Conservation (phyloP, 2,329 filamentous ascomycete species). For the Colletotrichum tanaceti region DNA sequence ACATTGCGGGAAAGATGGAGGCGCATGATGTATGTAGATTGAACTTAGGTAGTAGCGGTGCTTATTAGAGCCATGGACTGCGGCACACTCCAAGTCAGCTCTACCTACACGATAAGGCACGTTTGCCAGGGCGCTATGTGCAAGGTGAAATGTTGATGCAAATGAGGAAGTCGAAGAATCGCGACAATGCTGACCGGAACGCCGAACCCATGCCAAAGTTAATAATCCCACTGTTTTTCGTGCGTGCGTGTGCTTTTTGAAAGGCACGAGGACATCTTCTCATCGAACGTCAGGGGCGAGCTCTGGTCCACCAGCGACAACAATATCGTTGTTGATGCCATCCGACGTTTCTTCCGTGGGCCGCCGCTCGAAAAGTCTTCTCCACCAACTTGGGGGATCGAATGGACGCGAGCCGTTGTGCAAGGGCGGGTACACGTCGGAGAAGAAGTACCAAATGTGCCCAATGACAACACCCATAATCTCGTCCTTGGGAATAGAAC, state of each 20-base stretch:
- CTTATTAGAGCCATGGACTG: neutral
- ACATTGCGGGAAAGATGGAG: neutral
- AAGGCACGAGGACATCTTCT: neutral
- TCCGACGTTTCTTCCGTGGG: conserved; percentile 61
- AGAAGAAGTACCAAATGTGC: conserved; percentile 98
- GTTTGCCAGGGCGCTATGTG: neutral
- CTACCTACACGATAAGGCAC: neutral
- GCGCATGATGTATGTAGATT: neutral
- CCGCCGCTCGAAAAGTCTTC: conserved; percentile 80
- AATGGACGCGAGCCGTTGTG: conserved; percentile 87
- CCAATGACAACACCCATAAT: conserved; percentile 95
- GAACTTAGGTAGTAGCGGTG: neutral
- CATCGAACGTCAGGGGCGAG: conserved; percentile 38
- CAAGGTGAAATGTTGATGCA: conserved; percentile 3
- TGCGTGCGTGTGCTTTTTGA: neutral
- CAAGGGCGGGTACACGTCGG: conserved; percentile 92
- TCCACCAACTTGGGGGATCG: conserved; percentile 92
- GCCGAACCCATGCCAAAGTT: conserved; percentile 26
- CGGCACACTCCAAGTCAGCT: neutral
- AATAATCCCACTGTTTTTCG: neutral
- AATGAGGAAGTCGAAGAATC: neutral
- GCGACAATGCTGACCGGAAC: conserved; percentile 13
- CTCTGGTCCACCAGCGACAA: conserved; percentile 62
- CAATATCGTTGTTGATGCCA: conserved; percentile 71
- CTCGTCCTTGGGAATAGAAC: conserved; percentile 91